A percentile compares a stretch with the other conserved stretches of the same genome.
Evolutionary conservation across 2,329 filamentous ascomycete species (phyloP).

Genomic region (Aspergillus fischeri): DNA sequence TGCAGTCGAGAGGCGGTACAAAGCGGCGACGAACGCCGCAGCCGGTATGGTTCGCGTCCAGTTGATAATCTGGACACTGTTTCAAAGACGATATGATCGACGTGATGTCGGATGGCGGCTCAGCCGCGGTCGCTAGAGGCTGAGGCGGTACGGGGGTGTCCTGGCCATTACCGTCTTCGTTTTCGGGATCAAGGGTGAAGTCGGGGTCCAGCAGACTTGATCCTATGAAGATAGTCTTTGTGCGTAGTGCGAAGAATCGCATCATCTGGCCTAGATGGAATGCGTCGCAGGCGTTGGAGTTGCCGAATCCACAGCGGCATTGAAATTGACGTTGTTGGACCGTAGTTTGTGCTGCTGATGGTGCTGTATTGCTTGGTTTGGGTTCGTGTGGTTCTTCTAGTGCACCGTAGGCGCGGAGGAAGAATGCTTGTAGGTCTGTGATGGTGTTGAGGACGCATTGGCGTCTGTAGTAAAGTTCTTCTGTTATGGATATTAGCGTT

Average conservation of each 20-base stretch:
- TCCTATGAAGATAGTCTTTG: slow-evolving; percentile 40
- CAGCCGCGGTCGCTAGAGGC: slow-evolving; percentile 1
- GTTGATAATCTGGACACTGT: slow-evolving; percentile 41
- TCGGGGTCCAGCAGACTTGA: slow-evolving; percentile 37
- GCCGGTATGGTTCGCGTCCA: slow-evolving; percentile 38
- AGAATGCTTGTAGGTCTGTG: slow-evolving; percentile 40
- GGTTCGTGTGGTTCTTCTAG: slow-evolving; percentile 23
- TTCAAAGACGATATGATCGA: slow-evolving; percentile 36
- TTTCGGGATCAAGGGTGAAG: slow-evolving; percentile 17
- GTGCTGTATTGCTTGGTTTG: slow-evolving; percentile 12
- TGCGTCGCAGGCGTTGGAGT: slow-evolving; percentile 41
- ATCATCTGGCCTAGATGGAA: slow-evolving; percentile 45
- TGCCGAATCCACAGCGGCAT: slow-evolving; percentile 39
- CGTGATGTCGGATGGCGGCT: slow-evolving; percentile 26
- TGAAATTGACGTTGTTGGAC: slow-evolving; percentile 29
- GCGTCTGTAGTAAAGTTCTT: slow-evolving; percentile 41
- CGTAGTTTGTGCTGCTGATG: slow-evolving; percentile 12
- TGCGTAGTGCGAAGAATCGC: slow-evolving; percentile 39
- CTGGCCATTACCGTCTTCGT: slow-evolving; percentile 8
- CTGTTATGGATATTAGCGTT: slow-evolving; percentile 19
- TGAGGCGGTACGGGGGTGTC: slow-evolving; percentile 3
- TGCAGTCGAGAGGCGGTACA: slow-evolving; percentile 35
- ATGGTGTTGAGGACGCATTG: slow-evolving; percentile 41
- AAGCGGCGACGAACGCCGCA: slow-evolving; percentile 41
- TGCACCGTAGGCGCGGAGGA: slow-evolving; percentile 39